A percentile compares a stretch with the other conserved stretches of the same genome.
Evolutionary conservation across 2,329 filamentous ascomycete species (phyloP).

Genomic region (Aspergillus hortae): DNA sequence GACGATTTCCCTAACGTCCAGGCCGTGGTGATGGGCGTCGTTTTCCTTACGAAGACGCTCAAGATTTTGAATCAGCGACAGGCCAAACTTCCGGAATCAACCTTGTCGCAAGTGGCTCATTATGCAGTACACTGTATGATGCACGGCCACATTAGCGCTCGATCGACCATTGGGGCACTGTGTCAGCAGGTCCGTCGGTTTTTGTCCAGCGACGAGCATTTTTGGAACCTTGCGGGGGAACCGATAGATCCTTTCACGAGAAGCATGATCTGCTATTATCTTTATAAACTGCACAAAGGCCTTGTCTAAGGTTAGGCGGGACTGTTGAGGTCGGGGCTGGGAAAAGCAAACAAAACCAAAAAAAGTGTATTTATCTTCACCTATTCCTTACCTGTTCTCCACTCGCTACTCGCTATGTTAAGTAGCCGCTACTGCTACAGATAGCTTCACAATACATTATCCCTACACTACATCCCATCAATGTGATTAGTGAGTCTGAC

Average conservation of each 20-base stretch:
- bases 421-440: no score
- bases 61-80: not conserved
- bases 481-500: no score
- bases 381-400: not conserved
- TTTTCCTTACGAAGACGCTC: not conserved
- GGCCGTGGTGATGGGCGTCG: not conserved
- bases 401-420: no score
- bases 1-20: not conserved
- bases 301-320: no score
- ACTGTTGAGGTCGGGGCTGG: no score
- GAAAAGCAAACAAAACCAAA: not conserved
- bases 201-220: not conserved
- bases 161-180: not conserved
- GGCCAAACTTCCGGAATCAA: not conserved
- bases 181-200: not conserved
- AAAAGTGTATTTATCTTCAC: not conserved
- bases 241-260: not conserved
- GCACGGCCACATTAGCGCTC: not conserved
- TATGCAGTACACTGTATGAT: not conserved
- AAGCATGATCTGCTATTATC: no score
- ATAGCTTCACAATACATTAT: no score
- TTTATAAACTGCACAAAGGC: no score
- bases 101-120: not conserved
- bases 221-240: not conserved
- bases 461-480: no score